Evolutionary conservation across 1,284 basidiomycete species (phyloP).

Genomic region (Tilletia setariae): DNA sequence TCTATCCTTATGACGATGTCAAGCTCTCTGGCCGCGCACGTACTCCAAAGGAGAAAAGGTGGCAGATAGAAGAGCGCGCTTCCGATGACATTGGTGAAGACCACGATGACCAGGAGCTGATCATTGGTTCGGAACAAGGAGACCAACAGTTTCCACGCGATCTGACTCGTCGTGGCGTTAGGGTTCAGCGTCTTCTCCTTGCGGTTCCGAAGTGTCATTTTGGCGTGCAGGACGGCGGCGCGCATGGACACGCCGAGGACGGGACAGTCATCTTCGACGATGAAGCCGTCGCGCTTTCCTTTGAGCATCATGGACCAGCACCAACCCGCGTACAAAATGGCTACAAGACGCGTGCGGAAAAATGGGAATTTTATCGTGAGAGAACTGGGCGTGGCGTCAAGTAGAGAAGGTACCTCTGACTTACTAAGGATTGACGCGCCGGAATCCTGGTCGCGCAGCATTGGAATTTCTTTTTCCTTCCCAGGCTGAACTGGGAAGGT

Average conservation of each 20-base stretch:
- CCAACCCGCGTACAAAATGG: not conserved
- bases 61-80: conserved; percentile 8
- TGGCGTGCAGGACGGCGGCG: conserved; percentile 11
- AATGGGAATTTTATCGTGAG: not conserved
- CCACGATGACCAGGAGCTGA: not conserved
- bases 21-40: not conserved
- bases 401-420: too few relatives aligned
- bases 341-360: not conserved
- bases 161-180: not conserved
- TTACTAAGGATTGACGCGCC: conserved; percentile 5
- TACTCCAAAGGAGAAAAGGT: not conserved
- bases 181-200: not conserved
- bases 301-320: conserved; percentile 7
- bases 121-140: conserved; percentile 8
- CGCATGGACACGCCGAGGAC: conserved; percentile 12
- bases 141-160: not conserved
- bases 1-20: not conserved
- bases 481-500: not conserved
- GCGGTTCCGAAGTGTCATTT: conserved; percentile 8
- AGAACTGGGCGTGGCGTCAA: too few relatives aligned
- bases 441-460: conserved; percentile 10
- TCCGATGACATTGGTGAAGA: not conserved
- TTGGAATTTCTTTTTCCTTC: not conserved
- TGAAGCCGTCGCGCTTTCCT: not conserved
- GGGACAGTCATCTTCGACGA: not conserved